Evolutionary conservation across 306 rosid species (phyloP).

Genomic region (Cotoneaster glaucophyllus): DNA sequence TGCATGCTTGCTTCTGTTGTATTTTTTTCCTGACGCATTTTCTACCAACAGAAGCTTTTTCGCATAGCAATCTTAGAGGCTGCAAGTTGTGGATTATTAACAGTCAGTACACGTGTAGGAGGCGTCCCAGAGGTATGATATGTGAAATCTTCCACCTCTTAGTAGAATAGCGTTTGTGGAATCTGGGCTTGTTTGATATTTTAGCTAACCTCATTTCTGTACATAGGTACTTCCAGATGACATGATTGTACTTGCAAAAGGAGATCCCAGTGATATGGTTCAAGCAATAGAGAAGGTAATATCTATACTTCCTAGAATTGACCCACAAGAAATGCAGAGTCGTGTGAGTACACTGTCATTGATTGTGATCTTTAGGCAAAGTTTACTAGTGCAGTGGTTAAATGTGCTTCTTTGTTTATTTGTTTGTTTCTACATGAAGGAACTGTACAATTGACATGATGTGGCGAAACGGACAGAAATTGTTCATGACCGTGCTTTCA

Average conservation of each 20-base stretch:
- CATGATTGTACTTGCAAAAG: constrained; percentile 86
- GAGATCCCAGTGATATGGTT: constrained; percentile 87
- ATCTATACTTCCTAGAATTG: constrained; percentile 62
- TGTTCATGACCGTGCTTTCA: constrained; percentile 74
- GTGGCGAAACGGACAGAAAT: constrained; percentile 84
- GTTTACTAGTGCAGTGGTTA: constrained; percentile 14
- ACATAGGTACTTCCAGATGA: constrained; percentile 84
- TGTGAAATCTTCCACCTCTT: not conserved
- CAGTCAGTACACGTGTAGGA: constrained; percentile 89
- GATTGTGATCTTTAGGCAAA: not conserved
- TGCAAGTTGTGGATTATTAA: constrained; percentile 95
- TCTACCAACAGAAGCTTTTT: constrained; percentile 69
- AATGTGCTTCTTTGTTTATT: not conserved
- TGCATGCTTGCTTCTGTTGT: not conserved
- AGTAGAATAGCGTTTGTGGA: not conserved
- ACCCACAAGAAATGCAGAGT: constrained; percentile 77
- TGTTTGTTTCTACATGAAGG: constrained; percentile 43
- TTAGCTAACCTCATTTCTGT: constrained; percentile 18
- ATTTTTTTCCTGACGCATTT: not conserved
- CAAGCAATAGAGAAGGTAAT: constrained; percentile 66
- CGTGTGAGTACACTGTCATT: constrained; percentile 50
- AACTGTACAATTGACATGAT: constrained; percentile 86
- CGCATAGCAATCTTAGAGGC: constrained; percentile 96
- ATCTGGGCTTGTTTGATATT: not conserved
- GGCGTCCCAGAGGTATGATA: constrained; percentile 84